Conservation (phyloP, 805 yeast genomes). For the Myxozyma neglecta region DNA sequence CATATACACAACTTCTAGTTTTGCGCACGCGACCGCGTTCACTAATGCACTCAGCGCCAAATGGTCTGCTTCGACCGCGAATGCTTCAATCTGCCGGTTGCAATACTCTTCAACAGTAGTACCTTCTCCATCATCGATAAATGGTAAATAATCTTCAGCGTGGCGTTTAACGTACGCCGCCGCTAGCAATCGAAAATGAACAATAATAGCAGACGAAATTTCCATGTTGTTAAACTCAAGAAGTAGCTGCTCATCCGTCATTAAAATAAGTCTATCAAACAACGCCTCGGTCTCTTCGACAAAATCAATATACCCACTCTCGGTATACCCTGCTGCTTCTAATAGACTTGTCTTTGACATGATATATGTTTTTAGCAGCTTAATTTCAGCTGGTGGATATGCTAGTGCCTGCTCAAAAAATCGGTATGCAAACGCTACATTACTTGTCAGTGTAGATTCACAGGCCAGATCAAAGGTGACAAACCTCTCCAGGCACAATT, state of each 20-base stretch:
- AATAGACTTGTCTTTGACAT: slow-evolving; percentile 15
- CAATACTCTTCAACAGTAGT: slow-evolving; percentile 29
- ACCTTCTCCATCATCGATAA: slow-evolving; percentile 31
- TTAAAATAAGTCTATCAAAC: slow-evolving; percentile 9
- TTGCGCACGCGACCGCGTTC: slow-evolving; percentile 25
- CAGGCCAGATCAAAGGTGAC: neutral
- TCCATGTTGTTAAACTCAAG: slow-evolving; percentile 29
- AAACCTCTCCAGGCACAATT: slow-evolving; percentile 35
- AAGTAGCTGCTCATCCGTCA: slow-evolving; percentile 13
- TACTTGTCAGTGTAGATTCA: neutral
- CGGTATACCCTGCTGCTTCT: slow-evolving; percentile 31
- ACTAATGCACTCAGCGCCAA: slow-evolving; percentile 33
- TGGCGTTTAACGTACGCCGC: slow-evolving; percentile 33
- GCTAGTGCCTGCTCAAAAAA: slow-evolving; percentile 21
- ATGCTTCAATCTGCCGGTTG: slow-evolving; percentile 32
- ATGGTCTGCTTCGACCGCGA: slow-evolving; percentile 35
- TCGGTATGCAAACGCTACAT: slow-evolving; percentile 28
- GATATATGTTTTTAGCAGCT: neutral
- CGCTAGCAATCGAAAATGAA: slow-evolving; percentile 31
- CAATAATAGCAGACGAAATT: slow-evolving; percentile 33
- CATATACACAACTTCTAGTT: slow-evolving; percentile 31
- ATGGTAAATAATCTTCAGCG: slow-evolving; percentile 31
- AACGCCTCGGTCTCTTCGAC: slow-evolving; percentile 25
- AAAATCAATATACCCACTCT: slow-evolving; percentile 32
- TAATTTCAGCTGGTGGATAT: slow-evolving; percentile 12